Percentiles rank a stretch among this genome's conserved stretches.
Conservation (phyloP, 192 early-diverging fungal genomes). For the Geosiphon pyriformis region DNA sequence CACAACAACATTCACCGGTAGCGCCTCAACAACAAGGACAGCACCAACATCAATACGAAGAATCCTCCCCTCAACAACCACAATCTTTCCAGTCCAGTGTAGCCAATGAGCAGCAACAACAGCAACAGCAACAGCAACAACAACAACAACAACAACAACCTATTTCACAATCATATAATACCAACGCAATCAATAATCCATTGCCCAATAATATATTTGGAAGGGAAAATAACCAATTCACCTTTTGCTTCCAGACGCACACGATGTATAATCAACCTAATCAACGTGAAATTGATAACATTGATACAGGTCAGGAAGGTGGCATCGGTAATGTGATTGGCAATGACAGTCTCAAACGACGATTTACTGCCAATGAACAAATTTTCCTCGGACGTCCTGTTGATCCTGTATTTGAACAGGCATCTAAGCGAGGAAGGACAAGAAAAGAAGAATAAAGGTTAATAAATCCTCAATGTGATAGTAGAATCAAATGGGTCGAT, state of each 20-base stretch:
- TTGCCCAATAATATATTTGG: not conserved
- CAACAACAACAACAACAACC: not conserved
- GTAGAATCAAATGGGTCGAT: not conserved
- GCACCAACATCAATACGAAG: not conserved
- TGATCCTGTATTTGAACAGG: not conserved
- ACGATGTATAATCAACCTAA: not conserved
- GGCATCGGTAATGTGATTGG: constrained; percentile 9
- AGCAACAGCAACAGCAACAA: constrained; percentile 7
- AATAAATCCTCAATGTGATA: no score
- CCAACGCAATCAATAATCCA: not conserved
- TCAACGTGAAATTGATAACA: constrained; percentile 19
- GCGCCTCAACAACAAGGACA: not conserved
- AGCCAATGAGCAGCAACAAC: not conserved
- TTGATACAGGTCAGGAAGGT: constrained; percentile 17
- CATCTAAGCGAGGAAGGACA: not conserved
- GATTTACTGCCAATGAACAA: constrained; percentile 2
- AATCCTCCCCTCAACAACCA: constrained; percentile 3
- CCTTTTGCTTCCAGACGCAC: constrained; percentile 5
- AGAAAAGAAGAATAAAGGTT: not conserved
- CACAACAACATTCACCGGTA: not conserved
- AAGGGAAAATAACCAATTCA: constrained; percentile 3
- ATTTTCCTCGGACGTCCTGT: not conserved
- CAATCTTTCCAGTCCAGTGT: not conserved
- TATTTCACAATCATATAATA: not conserved
- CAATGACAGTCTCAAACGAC: constrained; percentile 11